Percentiles rank a stretch among this genome's conserved stretches.
Evolutionary conservation across 2,329 filamentous ascomycete genomes (phyloP).

Genomic region (Aspergillus ochraceus): DNA sequence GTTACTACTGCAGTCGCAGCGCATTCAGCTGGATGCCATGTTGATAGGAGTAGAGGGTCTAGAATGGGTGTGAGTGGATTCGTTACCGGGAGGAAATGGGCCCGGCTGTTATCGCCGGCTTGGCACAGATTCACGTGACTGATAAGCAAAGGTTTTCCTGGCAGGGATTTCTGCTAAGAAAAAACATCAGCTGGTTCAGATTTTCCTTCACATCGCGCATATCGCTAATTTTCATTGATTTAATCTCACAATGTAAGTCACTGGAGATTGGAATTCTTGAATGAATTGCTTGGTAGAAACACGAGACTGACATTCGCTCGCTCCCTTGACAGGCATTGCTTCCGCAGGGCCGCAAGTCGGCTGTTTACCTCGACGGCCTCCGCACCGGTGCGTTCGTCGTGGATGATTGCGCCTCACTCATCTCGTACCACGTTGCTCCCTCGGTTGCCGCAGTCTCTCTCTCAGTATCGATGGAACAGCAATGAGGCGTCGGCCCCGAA

Average conservation of each 20-base stretch:
- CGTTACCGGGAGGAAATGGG: too few relatives aligned
- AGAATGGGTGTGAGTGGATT: too few relatives aligned
- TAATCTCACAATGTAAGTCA: not conserved
- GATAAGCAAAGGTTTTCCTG: not conserved
- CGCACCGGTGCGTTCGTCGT: slow-evolving; percentile 43
- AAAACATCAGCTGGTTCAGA: too few relatives aligned
- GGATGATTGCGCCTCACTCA: slow-evolving; percentile 39
- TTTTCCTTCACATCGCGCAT: not conserved
- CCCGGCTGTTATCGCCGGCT: too few relatives aligned
- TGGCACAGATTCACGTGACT: not conserved
- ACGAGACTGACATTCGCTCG: not conserved
- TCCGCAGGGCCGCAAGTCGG: slow-evolving; percentile 59
- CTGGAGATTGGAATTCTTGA: not conserved
- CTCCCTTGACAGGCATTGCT: slow-evolving; percentile 50
- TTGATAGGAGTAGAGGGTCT: too few relatives aligned
- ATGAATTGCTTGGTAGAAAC: not conserved
- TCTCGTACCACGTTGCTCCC: slow-evolving; percentile 33
- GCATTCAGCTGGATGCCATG: too few relatives aligned
- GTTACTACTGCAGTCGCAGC: too few relatives aligned
- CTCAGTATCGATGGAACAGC: slow-evolving; percentile 41
- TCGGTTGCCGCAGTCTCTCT: slow-evolving; percentile 38
- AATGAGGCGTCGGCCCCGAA: slow-evolving; percentile 1
- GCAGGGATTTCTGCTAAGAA: too few relatives aligned
- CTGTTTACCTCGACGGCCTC: slow-evolving; percentile 50
- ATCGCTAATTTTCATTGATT: not conserved